These are phyloP conservation scores for Piedraia hortae DNA, from an alignment of 2,329 filamentous ascomycete genomes.

Conservation along the genomic window DNA sequence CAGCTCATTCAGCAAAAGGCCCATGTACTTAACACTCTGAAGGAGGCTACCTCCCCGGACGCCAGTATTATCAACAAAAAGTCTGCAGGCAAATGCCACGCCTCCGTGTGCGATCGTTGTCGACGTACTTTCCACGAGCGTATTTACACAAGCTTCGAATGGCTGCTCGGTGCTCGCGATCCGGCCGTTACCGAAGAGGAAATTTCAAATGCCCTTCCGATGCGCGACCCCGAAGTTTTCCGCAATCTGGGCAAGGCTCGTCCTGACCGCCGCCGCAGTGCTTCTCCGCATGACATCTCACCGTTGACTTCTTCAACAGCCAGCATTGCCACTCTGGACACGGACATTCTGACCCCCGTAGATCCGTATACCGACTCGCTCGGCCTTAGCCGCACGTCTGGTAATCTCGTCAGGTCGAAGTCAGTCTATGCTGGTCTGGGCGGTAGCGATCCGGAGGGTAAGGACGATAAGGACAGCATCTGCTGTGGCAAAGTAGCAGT, in stretches of 20 bases:
- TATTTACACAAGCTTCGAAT: constrained; percentile 18
- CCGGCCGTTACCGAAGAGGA: constrained; percentile 12
- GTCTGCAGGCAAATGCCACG: constrained; percentile 20
- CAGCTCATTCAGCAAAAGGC: constrained; percentile 17
- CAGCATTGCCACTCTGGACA: constrained; percentile 1
- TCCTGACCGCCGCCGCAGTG: constrained; percentile 5
- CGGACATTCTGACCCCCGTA: constrained; percentile 2
- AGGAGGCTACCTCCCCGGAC: background rate
- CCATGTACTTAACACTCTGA: constrained; percentile 9
- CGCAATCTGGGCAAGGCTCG: constrained; percentile 3
- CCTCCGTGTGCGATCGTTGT: constrained; percentile 22
- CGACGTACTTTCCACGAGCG: constrained; percentile 23
- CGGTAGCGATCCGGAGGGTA: too few relatives aligned
- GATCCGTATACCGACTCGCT: constrained; percentile 7
- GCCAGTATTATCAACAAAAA: background rate
- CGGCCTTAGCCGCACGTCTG: constrained; percentile 6
- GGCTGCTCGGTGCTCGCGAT: constrained; percentile 15
- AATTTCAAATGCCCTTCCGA: constrained; percentile 10
- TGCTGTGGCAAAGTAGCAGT: constrained; percentile 27
- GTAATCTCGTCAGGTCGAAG: constrained; percentile 18
- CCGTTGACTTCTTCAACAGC: constrained; percentile 7
- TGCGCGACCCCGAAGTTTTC: constrained; percentile 13
- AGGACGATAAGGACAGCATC: too few relatives aligned
- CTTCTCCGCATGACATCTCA: constrained; percentile 2
- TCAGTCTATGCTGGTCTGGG: too few relatives aligned